These are phyloP conservation scores for Geoglossum glabrum DNA, from an alignment of 495 filamentous ascomycete genomes.

Conservation along the genomic window DNA sequence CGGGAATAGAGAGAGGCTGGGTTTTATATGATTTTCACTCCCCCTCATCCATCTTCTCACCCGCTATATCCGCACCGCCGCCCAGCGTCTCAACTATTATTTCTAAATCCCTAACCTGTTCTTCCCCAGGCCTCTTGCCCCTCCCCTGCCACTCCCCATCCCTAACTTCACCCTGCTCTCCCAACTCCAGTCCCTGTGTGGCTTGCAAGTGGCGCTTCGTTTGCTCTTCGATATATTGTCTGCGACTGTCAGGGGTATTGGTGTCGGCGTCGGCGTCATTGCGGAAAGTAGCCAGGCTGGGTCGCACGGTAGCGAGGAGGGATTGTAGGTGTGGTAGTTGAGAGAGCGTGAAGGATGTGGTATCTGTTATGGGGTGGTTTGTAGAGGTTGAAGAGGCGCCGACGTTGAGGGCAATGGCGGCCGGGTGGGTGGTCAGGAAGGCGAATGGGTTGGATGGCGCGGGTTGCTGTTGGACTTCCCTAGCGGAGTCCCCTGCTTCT, in stretches of 20 bases:
- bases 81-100: background rate
- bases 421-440: slow-evolving; percentile 18
- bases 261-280: background rate
- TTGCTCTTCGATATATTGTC: slow-evolving; percentile 59
- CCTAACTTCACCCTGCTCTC: slow-evolving; percentile 31
- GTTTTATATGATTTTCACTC: background rate
- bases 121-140: background rate
- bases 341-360: slow-evolving; percentile 56
- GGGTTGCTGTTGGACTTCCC: slow-evolving; percentile 1
- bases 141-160: slow-evolving; percentile 18
- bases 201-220: slow-evolving; percentile 34
- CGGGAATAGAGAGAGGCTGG: no score
- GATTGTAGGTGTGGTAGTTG: slow-evolving; percentile 55
- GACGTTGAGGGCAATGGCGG: background rate
- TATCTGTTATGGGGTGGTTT: slow-evolving; percentile 34
- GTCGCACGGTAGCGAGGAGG: slow-evolving; percentile 12
- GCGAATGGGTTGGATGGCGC: slow-evolving; percentile 20
- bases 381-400: background rate
- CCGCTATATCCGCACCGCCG: background rate
- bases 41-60: background rate
- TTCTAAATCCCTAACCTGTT: background rate
- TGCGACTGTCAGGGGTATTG: slow-evolving; percentile 22
- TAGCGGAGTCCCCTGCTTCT: background rate
- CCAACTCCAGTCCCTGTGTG: slow-evolving; percentile 33
- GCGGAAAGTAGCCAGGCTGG: background rate